Evolutionary conservation across 306 rosid species (phyloP).

Genomic region (Quercus rubra): DNA sequence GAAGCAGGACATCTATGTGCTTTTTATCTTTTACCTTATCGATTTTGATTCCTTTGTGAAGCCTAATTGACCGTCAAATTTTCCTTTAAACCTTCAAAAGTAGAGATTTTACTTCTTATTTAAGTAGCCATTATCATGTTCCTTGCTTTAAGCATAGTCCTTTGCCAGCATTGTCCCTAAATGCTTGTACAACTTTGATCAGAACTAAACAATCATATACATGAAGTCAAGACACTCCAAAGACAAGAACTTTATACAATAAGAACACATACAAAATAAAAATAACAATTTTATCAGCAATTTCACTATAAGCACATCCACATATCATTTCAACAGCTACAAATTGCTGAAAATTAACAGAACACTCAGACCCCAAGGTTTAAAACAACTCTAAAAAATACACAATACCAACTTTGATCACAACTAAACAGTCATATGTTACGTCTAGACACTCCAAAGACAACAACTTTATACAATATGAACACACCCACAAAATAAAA

Average conservation of each 20-base stretch:
- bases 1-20: background rate
- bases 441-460: too few relatives aligned
- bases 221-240: background rate
- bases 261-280: background rate
- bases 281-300: background rate
- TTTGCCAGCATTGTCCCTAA: background rate
- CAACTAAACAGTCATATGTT: background rate
- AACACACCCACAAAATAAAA: background rate
- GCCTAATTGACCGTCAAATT: background rate
- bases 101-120: constrained; percentile 1
- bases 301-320: background rate
- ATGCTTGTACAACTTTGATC: background rate
- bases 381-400: too few relatives aligned
- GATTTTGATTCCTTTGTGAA: constrained; percentile 17
- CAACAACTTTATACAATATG: background rate
- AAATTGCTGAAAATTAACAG: background rate
- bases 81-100: constrained; percentile 2
- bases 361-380: background rate
- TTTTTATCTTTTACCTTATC: constrained; percentile 11
- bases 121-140: background rate
- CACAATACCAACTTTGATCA: background rate
- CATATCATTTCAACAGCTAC: background rate
- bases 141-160: background rate
- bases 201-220: background rate
- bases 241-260: background rate